phyloP scores from a whole-genome alignment of 2,329 filamentous ascomycete species.

The Aspergillus amoenus region DNA sequence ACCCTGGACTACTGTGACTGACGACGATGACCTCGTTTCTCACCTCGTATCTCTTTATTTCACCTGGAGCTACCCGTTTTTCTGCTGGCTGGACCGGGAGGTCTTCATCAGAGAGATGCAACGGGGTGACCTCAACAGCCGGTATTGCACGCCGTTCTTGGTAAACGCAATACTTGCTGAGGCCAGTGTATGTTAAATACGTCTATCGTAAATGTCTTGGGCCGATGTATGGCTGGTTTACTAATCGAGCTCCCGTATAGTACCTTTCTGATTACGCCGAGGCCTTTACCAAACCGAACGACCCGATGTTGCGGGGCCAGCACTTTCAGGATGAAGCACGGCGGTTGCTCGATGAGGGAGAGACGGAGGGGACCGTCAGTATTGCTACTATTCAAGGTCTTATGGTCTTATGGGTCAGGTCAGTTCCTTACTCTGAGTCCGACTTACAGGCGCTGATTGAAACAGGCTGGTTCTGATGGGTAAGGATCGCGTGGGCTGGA shows the following conservation, averaged over 20 bases:
- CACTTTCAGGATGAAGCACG: constrained; percentile 34
- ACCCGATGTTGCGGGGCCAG: constrained; percentile 24
- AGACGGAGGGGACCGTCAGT: constrained; percentile 21
- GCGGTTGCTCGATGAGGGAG: constrained; percentile 26
- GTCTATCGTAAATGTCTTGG: neutral
- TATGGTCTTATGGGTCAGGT: neutral
- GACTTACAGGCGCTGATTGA: neutral
- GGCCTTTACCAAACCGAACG: constrained; percentile 24
- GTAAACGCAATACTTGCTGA: constrained; percentile 36
- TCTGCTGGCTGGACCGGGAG: constrained; percentile 31
- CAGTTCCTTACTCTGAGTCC: neutral
- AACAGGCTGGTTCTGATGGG: constrained; percentile 27
- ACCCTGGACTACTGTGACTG: constrained; percentile 35
- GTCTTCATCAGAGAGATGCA: constrained; percentile 32
- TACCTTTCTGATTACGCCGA: constrained; percentile 28
- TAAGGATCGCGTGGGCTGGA: constrained; percentile 30
- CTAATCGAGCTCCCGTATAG: constrained; percentile 11
- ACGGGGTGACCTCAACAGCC: constrained; percentile 22
- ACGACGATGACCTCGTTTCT: constrained; percentile 32
- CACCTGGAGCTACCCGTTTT: constrained; percentile 32
- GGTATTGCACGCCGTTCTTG: constrained; percentile 35
- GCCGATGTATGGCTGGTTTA: neutral
- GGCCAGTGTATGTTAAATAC: constrained; percentile 29
- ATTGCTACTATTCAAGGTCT: constrained; percentile 23
- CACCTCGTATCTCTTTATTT: constrained; percentile 35